A percentile compares a stretch with the other conserved stretches of the same genome.
These are phyloP conservation scores for Xerocomus brunneocitrinus DNA, from an alignment of 768 basidiomycete species.

Conservation along the genomic window DNA sequence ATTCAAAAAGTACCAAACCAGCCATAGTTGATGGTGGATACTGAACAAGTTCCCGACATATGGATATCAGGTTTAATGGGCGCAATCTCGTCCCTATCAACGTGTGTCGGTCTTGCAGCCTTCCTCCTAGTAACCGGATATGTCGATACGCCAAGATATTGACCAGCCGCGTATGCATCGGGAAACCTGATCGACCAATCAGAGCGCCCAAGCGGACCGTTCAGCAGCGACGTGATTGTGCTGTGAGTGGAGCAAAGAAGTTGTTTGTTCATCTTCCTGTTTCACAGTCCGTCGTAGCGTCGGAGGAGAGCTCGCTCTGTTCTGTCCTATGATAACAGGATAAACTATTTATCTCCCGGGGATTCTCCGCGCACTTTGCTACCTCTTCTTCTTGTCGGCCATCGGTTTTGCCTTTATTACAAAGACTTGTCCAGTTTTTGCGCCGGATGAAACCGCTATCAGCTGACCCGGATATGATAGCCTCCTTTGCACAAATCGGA, in stretches of 20 bases:
- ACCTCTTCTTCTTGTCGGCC: not conserved
- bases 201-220: no score
- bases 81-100: slow-evolving; percentile 4
- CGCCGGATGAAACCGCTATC: slow-evolving; percentile 25
- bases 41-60: not conserved
- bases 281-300: not conserved
- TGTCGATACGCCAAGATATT: not conserved
- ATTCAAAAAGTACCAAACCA: not conserved
- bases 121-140: slow-evolving; percentile 1
- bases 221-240: no score
- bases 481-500: slow-evolving; percentile 11
- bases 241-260: not conserved
- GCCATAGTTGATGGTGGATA: not conserved
- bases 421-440: slow-evolving; percentile 16
- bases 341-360: slow-evolving; percentile 3
- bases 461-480: slow-evolving; percentile 29
- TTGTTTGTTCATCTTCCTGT: not conserved
- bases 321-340: not conserved
- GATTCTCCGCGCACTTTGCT: not conserved
- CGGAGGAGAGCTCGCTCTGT: not conserved
- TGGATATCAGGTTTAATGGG: slow-evolving; percentile 6
- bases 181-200: no score
- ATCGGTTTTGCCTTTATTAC: slow-evolving; percentile 21
- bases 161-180: not conserved
- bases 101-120: not conserved